Evolutionary conservation across 306 rosid species (phyloP), one percentile per base, ranked within the genome.

Genomic region (Ammopiptanthus mongolicus): DNA sequence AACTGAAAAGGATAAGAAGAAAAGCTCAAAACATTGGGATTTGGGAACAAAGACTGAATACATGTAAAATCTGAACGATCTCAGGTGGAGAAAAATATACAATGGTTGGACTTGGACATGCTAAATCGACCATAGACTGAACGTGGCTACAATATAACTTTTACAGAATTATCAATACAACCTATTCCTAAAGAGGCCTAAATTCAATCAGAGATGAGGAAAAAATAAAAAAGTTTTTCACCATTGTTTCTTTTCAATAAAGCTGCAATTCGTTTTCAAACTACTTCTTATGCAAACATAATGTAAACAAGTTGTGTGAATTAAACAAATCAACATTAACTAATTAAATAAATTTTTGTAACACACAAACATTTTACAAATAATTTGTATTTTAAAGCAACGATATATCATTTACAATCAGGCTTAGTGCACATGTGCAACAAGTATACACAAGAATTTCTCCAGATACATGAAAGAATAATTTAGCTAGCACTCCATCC

Each of bases 1-100:
- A 57, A 47, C 81, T 78, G 76, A 9, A 65, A 61, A 78, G 63
- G 22, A 1, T 25, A 0, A n/a, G 23, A 15, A 17, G 50, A 68
- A 37, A 48, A 59, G 70, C n/a, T 77, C 44, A 76, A 36, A 56
- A 64, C 29, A 46, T n/a, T 48, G 42, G n/a, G 23, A 52, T 39
- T 23, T 47, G 42, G n/a, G 23, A 52, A 22, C 60, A 2, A 36
- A 37, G 57, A 34, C 65, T 53, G 10, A 17, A 63, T 0, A 80
- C 47, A 46, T 42, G 23, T 15, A 73, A 33, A 39, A 17, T 21
- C 63, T 22, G 51, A 29, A 48, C 14, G 18, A 14, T 77, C 7
- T 52, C 25, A 23, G n/a, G 3, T 57, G 5, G 58, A 36, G 41
- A 66, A 21, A 44, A 33, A 47, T n/a, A 22, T 29, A 44, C 44